phyloP scores from a whole-genome alignment of 306 rosid genomes.

The Pyrus pyrifolia region DNA sequence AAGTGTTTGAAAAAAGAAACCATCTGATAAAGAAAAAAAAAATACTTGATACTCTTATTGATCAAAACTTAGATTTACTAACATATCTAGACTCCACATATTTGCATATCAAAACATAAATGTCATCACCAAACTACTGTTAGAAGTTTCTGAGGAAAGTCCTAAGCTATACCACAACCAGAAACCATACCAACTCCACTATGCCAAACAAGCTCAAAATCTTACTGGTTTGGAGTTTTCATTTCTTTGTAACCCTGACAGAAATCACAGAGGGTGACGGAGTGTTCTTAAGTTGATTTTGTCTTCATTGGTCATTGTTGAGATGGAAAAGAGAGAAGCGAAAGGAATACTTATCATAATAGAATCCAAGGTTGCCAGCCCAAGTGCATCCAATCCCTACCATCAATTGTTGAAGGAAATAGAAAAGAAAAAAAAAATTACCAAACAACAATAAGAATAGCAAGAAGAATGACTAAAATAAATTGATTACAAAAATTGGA shows the following conservation, averaged over 20 bases:
- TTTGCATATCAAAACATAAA: not conserved
- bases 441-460: not conserved
- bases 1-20: not conserved
- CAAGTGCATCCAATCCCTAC: constrained; percentile 95
- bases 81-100: not conserved
- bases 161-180: not conserved
- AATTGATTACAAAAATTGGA: not conserved
- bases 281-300: constrained; percentile 60
- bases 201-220: constrained; percentile 7
- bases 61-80: not conserved
- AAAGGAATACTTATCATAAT: constrained; percentile 55
- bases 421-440: not conserved
- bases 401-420: constrained; percentile 13
- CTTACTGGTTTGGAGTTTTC: constrained; percentile 41
- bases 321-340: constrained; percentile 24
- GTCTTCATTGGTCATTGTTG: constrained; percentile 72
- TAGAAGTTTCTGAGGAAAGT: not conserved
- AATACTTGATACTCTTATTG: not conserved
- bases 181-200: not conserved
- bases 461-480: not conserved
- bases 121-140: not conserved
- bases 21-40: not conserved
- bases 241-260: constrained; percentile 40
- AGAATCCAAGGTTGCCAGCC: constrained; percentile 64
- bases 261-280: constrained; percentile 55